Base-by-base conservation (phyloP, 163 green algal species). In the Scenedesmus sp. region DNA sequence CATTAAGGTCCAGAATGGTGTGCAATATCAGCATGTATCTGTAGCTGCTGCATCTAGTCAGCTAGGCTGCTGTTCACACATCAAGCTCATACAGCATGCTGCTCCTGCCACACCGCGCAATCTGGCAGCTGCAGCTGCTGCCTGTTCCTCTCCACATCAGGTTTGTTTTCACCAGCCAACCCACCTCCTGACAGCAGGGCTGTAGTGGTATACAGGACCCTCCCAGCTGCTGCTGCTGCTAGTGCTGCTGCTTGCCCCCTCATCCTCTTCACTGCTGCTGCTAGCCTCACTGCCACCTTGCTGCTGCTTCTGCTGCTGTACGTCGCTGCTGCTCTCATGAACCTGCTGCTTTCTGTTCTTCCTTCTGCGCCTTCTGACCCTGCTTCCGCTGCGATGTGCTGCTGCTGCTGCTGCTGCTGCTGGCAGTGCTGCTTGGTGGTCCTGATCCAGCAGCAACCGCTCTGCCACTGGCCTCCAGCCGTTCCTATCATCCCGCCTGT, bases 391-490 rank as follows among this genome's bases (percentile, higher is more conserved):
- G 64, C 67, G 4, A 54, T 6, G 34, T 18, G 18, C 81, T 55
- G 87, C 64, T 57, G 54, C 62, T 77, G 20, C 79, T 85, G 46
- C 89, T 83, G 74, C 60, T 74, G 84, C 88, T 88, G 90, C 73
- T 79, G 54, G 23, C 64, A 26, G 20, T 18, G 23, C 87, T 77
- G 6, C 91, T 94, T 95, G 56, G 87, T 90, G n/a, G 88, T 96
- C 89, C 67, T 94, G 92, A 59, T 95, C 94, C 60, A 96, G 67
- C 84, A 96, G 92, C 88, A 95, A 56, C 20, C 93, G 94, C 89
- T 96, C 94, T 4, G 90, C 91, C 6, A 97, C 94, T 8, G 96
- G 94, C 90, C 96, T 93, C 96, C 96, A 97, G 26, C 94, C 96
- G 86, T 97, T 97, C 89, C 95, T 96, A 76, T 96, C 96, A 54